Base-by-base conservation (phyloP, 345 rosid genomes). In the Boechera divaricarpa region DNA sequence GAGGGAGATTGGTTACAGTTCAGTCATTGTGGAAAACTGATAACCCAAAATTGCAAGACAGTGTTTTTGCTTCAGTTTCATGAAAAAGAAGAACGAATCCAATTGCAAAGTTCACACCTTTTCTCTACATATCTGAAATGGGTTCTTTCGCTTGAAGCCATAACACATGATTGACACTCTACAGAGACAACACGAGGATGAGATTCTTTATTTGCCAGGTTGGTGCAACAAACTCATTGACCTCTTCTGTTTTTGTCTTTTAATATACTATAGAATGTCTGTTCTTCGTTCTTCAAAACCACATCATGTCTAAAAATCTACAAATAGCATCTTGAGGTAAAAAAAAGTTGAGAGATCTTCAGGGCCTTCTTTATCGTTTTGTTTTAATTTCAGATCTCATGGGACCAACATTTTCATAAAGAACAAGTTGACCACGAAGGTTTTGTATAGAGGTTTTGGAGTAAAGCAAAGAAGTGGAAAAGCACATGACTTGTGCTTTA, bases 401-500 rank as follows among this genome's bases (percentile, higher is more conserved):
- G 82, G 78, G 78, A 55, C 70, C 59, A 81, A 57, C 67, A 80
- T 54, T 79, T 53, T 79, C 57, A 84, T 82, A 31, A 84, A 72
- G 83, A 80, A 75, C 83, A 45, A 79, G 81, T 83, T 80, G 83
- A 82, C 83, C 67, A 76, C 70, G 47, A 56, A 66, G 73, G 75
- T 52, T 64, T 74, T 76, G 88, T 74, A 52, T 74, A 59, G 72
- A 73, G 81, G 87, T 83, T 86, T 85, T 82, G 84, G 95, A 94
- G 98, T 94, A 87, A 92, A 95, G 98, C 98, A 89, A 92, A 82
- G 85, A 82, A 82, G 80, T 76, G 63, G 2, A 72, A 85, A 85
- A 81, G 67, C 59, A 67, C 78, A 76, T 96, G 82, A 85, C 99
- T 93, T 93, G 90, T 82, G 84, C 98, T 93, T 91, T 76, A 96